phyloP scores from a whole-genome alignment of 441 rosid genomes.

The Viola pubescens region DNA sequence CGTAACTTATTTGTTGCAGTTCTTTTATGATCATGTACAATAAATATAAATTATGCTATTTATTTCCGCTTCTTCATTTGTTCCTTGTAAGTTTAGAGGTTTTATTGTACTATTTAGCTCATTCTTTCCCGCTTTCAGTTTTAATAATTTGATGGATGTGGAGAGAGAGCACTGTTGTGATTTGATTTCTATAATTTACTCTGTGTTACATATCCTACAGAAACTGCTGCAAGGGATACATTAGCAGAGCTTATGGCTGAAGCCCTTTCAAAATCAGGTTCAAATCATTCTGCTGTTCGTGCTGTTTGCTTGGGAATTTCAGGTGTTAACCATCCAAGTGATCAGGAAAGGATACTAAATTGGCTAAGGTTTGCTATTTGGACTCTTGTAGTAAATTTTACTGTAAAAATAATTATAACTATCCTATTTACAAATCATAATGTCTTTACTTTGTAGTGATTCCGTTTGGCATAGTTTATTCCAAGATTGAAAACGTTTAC shows the following conservation, averaged over 20 bases:
- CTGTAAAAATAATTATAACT: neutral
- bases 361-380: constrained; percentile 65
- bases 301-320: constrained; percentile 90
- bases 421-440: neutral
- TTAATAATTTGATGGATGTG: too few species aligned
- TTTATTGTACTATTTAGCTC: too few species aligned
- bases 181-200: neutral
- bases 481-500: neutral
- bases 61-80: too few species aligned
- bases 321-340: constrained; percentile 92
- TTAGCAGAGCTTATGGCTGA: constrained; percentile 77
- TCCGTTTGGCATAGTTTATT: neutral
- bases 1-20: too few species aligned
- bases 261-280: constrained; percentile 59
- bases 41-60: too few species aligned
- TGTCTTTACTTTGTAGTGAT: neutral
- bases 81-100: too few species aligned
- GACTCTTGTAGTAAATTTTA: neutral
- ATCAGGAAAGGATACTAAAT: constrained; percentile 58
- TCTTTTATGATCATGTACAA: too few species aligned
- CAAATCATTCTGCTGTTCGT: constrained; percentile 51
- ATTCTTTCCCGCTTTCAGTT: too few species aligned
- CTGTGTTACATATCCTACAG: constrained; percentile 32
- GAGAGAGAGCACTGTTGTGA: too few species aligned
- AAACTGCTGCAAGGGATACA: constrained; percentile 67